phyloP scores from a whole-genome alignment of 2,329 filamentous ascomycete genomes.

The Didymellaceae sp. region DNA sequence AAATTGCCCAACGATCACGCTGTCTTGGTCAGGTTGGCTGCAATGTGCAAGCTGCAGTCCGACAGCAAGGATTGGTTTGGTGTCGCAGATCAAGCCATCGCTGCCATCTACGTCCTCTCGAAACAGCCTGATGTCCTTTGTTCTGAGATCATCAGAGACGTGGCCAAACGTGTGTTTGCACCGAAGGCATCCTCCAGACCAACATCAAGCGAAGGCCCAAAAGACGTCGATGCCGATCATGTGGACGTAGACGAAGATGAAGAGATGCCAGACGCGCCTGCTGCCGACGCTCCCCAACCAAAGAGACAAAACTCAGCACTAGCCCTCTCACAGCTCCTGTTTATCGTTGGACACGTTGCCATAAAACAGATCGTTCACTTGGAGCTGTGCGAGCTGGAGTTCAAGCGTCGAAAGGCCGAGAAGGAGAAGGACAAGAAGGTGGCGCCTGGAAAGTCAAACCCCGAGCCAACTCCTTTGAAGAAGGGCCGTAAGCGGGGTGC shows the following conservation, averaged over 20 bases:
- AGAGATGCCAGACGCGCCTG: slow-evolving; percentile 29
- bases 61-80: slow-evolving; percentile 94
- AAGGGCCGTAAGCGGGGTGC: slow-evolving; percentile 51
- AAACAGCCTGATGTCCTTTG: slow-evolving; percentile 94
- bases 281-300: slow-evolving; percentile 32
- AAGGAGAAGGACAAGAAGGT: slow-evolving; percentile 80
- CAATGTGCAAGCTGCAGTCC: slow-evolving; percentile 83
- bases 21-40: slow-evolving; percentile 78
- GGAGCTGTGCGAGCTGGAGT: slow-evolving; percentile 96
- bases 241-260: slow-evolving; percentile 26
- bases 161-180: slow-evolving; percentile 82
- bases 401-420: slow-evolving; percentile 93
- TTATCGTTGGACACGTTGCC: slow-evolving; percentile 93
- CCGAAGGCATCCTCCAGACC: slow-evolving; percentile 54
- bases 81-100: slow-evolving; percentile 93
- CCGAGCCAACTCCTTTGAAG: slow-evolving; percentile 45
- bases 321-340: slow-evolving; percentile 86
- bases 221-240: slow-evolving; percentile 32
- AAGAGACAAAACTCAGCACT: slow-evolving; percentile 72
- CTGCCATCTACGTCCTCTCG: slow-evolving; percentile 90
- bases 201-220: slow-evolving; percentile 41
- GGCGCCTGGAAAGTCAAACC: slow-evolving; percentile 42
- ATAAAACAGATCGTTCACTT: slow-evolving; percentile 99
- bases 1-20: slow-evolving; percentile 92
- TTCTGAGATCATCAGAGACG: slow-evolving; percentile 85